phyloP scores from a whole-genome alignment of 2,329 filamentous ascomycete genomes.

The Torrubiella hemipterigena region DNA sequence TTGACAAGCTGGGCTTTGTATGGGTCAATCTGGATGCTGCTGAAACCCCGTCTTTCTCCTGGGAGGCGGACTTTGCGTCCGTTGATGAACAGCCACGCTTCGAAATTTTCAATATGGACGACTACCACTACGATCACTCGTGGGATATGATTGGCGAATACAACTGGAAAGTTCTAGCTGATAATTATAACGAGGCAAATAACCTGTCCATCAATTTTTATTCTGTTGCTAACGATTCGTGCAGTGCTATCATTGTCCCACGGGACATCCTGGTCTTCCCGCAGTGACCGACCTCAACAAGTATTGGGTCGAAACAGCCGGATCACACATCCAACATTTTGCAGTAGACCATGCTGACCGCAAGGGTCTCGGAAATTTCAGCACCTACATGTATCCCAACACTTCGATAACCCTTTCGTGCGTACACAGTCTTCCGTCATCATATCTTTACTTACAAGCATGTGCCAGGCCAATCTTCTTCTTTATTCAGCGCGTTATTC shows the following conservation, averaged over 20 bases:
- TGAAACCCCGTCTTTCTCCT: conserved; percentile 32
- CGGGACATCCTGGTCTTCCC: conserved; percentile 45
- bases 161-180: conserved; percentile 49
- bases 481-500: conserved; percentile 51
- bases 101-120: conserved; percentile 32
- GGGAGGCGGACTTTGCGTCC: conserved; percentile 38
- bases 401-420: conserved; percentile 37
- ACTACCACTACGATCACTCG: conserved; percentile 44
- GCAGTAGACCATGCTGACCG: conserved; percentile 34
- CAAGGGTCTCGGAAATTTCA: conserved; percentile 28
- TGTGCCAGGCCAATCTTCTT: conserved; percentile 47
- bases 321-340: conserved; percentile 37
- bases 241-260: conserved; percentile 52
- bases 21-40: conserved; percentile 43
- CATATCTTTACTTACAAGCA: neutral
- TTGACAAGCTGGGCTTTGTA: conserved; percentile 36
- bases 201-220: no score
- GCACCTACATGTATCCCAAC: conserved; percentile 40
- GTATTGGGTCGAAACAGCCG: conserved; percentile 38
- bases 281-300: conserved; percentile 43
- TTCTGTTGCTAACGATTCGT: no score
- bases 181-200: conserved; percentile 60
- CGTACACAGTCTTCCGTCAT: conserved; percentile 16
- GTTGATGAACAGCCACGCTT: conserved; percentile 33
- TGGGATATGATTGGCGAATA: conserved; percentile 45